phyloP scores from a whole-genome alignment of 306 rosid genomes.

The Corylus heterophylla region DNA sequence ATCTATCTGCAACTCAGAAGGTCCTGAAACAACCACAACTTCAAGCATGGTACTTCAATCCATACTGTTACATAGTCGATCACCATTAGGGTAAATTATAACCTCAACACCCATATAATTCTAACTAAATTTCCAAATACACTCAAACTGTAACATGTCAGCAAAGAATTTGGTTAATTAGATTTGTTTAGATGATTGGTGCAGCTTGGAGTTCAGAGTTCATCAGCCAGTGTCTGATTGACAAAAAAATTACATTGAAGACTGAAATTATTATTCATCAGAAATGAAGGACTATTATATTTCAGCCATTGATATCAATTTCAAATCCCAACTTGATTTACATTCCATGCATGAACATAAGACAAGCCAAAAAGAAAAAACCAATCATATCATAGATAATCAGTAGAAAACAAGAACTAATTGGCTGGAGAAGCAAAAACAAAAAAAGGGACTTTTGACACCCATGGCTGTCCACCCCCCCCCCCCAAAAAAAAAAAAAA shows the following conservation, averaged over 20 bases:
- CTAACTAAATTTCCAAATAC: neutral
- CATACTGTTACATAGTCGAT: neutral
- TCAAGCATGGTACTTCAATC: neutral
- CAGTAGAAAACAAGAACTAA: neutral
- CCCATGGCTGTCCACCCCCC: too few species aligned
- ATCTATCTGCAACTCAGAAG: neutral
- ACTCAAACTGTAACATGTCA: neutral
- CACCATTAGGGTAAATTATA: neutral
- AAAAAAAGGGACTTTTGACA: too few species aligned
- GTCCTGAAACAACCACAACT: conserved; percentile 1
- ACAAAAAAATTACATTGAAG: neutral
- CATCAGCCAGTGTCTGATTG: neutral
- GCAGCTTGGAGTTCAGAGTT: neutral
- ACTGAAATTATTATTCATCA: neutral
- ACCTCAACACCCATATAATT: neutral
- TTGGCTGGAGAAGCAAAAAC: neutral
- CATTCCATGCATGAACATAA: neutral
- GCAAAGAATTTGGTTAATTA: neutral
- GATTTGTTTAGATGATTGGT: neutral
- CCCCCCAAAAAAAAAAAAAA: neutral
- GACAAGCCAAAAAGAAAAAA: neutral
- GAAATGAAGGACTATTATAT: neutral
- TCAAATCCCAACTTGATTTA: neutral
- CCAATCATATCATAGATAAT: neutral
- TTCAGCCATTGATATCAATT: neutral